These are phyloP conservation scores for Pleurostoma richardsiae DNA, from an alignment of 2,329 filamentous ascomycete species.

Conservation along the genomic window DNA sequence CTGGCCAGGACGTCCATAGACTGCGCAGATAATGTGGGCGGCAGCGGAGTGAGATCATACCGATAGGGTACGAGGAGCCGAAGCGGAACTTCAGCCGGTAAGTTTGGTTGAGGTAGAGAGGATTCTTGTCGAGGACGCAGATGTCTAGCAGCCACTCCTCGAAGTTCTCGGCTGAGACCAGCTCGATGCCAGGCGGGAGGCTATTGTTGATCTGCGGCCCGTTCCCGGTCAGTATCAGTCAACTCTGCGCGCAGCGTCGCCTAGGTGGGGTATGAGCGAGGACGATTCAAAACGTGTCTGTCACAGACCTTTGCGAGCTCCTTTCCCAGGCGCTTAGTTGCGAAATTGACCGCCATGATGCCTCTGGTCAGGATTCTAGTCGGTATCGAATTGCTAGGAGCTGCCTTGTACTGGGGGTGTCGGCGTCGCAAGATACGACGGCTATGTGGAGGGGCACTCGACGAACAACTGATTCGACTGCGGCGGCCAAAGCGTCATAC, in stretches of 20 bases:
- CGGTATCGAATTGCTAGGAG: too few relatives aligned
- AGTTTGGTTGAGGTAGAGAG: conserved; percentile 73
- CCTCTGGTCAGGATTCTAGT: too few relatives aligned
- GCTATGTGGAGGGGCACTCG: too few relatives aligned
- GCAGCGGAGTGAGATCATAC: conserved; percentile 39
- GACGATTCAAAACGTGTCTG: background rate
- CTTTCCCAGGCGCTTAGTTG: conserved; percentile 53
- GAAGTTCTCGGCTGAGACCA: conserved; percentile 77
- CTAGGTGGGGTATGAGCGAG: too few relatives aligned
- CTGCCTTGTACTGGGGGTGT: too few relatives aligned
- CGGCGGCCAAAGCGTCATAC: too few relatives aligned
- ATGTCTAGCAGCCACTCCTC: conserved; percentile 93
- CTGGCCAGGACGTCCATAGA: background rate
- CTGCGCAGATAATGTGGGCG: background rate
- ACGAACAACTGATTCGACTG: too few relatives aligned
- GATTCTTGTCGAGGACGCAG: conserved; percentile 81
- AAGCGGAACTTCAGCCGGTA: conserved; percentile 90
- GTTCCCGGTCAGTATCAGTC: too few relatives aligned
- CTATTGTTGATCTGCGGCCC: conserved; percentile 44
- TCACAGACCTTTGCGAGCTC: conserved; percentile 50
- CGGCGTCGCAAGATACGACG: too few relatives aligned
- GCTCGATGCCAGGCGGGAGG: conserved; percentile 65
- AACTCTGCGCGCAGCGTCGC: too few relatives aligned
- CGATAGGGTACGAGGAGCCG: conserved; percentile 80
- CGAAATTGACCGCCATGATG: conserved; percentile 38